Evolutionary conservation across 805 yeast species (phyloP).

Genomic region (Yarrowia alimentaria): DNA sequence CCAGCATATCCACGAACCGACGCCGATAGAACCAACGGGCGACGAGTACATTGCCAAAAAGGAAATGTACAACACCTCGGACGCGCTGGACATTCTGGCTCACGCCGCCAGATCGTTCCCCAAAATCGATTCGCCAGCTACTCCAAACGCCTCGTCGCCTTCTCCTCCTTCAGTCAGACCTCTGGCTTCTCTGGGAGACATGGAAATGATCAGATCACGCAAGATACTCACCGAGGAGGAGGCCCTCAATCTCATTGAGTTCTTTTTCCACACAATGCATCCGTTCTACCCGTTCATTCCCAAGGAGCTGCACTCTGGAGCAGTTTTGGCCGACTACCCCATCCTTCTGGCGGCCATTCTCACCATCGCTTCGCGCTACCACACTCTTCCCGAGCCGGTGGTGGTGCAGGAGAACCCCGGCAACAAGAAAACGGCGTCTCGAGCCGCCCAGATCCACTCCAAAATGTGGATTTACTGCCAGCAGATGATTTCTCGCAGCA

Average conservation of each 20-base stretch:
- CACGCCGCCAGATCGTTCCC: slow-evolving; percentile 41
- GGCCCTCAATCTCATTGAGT: slow-evolving; percentile 36
- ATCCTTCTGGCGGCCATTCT: slow-evolving; percentile 75
- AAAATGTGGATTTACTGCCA: slow-evolving; percentile 83
- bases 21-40: slow-evolving; percentile 33
- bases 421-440: slow-evolving; percentile 12
- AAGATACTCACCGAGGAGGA: slow-evolving; percentile 57
- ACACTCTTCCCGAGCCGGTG: slow-evolving; percentile 44
- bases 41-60: slow-evolving; percentile 31
- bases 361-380: slow-evolving; percentile 78
- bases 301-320: slow-evolving; percentile 61
- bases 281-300: slow-evolving; percentile 91
- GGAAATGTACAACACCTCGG: slow-evolving; percentile 42
- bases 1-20: not conserved
- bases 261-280: slow-evolving; percentile 73
- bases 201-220: slow-evolving; percentile 56
- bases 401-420: slow-evolving; percentile 28
- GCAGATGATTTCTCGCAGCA: slow-evolving; percentile 73
- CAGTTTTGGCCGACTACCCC: slow-evolving; percentile 72
- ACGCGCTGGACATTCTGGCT: slow-evolving; percentile 43
- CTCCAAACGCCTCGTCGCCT: slow-evolving; percentile 4
- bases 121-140: slow-evolving; percentile 36
- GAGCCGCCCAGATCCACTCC: slow-evolving; percentile 63
- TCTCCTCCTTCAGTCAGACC: slow-evolving; percentile 11
- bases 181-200: slow-evolving; percentile 46